phyloP scores from a whole-genome alignment of 495 filamentous ascomycete species.

The Podospora anserina region DNA sequence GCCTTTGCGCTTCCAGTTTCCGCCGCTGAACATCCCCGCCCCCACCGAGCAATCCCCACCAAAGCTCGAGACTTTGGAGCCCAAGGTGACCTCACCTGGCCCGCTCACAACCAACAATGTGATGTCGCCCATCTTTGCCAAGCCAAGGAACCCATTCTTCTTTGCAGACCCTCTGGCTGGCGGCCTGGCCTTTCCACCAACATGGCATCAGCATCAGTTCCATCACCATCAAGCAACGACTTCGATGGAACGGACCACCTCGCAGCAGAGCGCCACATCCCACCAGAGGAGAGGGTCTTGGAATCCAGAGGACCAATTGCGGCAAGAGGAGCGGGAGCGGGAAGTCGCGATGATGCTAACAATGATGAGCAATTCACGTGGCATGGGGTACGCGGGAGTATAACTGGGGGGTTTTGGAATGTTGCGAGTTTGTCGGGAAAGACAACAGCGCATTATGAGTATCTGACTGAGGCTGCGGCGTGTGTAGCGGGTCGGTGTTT shows the following conservation, averaged over 20 bases:
- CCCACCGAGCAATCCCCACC: not conserved
- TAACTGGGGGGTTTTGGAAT: not conserved
- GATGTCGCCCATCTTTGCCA: slow-evolving; percentile 14
- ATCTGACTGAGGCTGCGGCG: not conserved
- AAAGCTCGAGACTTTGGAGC: slow-evolving; percentile 24
- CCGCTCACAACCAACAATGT: slow-evolving; percentile 23
- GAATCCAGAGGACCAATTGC: slow-evolving; percentile 27
- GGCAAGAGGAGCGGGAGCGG: slow-evolving; percentile 27
- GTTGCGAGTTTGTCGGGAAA: not conserved
- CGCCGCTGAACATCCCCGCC: slow-evolving; percentile 9
- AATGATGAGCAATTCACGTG: not conserved
- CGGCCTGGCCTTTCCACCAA: slow-evolving; percentile 18
- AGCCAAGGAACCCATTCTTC: slow-evolving; percentile 19
- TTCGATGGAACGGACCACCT: not conserved
- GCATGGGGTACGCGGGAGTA: no score
- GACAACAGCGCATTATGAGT: not conserved
- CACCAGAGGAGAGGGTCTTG: not conserved
- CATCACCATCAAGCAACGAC: not conserved
- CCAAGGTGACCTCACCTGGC: slow-evolving; percentile 25
- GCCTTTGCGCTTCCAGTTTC: slow-evolving; percentile 3
- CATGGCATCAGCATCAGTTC: not conserved
- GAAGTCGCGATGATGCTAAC: slow-evolving; percentile 22
- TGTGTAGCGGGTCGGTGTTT: not conserved
- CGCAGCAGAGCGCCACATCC: not conserved
- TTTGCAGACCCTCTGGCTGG: slow-evolving; percentile 17